phyloP scores from a whole-genome alignment of 2,329 filamentous ascomycete species.

The Camillea tinctor region DNA sequence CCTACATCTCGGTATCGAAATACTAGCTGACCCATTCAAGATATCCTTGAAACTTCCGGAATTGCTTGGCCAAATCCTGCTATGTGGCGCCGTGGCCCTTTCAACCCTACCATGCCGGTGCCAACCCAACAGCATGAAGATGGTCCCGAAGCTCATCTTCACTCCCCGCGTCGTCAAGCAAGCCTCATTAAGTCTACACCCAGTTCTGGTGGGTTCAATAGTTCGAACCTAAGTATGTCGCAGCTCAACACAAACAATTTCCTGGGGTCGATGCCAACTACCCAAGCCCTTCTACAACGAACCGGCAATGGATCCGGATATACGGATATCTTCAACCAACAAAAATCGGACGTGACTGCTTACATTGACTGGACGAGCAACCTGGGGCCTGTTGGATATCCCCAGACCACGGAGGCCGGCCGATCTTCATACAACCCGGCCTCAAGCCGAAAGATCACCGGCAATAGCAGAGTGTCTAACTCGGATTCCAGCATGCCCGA shows the following conservation, averaged over 20 bases:
- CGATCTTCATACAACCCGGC: conserved; percentile 18
- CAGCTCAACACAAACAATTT: conserved; percentile 20
- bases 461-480: conserved; percentile 31
- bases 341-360: conserved; percentile 25
- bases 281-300: conserved; percentile 28
- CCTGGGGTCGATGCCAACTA: conserved; percentile 29
- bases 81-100: conserved; percentile 61
- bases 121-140: conserved; percentile 44
- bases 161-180: conserved; percentile 54
- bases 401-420: conserved; percentile 14
- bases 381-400: conserved; percentile 20
- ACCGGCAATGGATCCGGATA: conserved; percentile 16
- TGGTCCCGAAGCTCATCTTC: conserved; percentile 56
- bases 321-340: conserved; percentile 26
- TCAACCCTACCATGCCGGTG: conserved; percentile 41
- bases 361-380: conserved; percentile 30
- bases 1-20: neutral
- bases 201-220: conserved; percentile 15
- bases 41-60: conserved; percentile 67
- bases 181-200: conserved; percentile 18
- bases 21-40: conserved; percentile 41
- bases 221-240: conserved; percentile 16
- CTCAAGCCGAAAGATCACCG: conserved; percentile 16
- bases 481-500: conserved; percentile 45
- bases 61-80: conserved; percentile 78